Evolutionary conservation across 73 alveolate genomes (phyloP).

Genomic region (Tetrahymena borealis): DNA sequence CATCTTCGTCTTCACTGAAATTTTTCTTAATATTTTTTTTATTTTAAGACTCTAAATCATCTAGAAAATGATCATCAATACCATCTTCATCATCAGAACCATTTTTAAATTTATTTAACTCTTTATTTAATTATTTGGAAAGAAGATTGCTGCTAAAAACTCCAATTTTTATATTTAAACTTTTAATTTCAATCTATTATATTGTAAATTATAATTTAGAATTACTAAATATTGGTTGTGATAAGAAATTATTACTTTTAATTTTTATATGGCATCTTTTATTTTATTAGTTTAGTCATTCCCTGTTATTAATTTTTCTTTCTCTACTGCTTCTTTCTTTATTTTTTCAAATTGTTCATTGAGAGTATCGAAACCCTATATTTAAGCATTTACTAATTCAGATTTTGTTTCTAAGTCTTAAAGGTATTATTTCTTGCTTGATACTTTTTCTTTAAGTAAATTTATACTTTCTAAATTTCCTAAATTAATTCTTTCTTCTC

Average conservation of each 20-base stretch:
- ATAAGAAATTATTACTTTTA: background rate
- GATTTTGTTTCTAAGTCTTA: background rate
- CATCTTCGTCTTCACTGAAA: background rate
- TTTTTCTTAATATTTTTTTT: background rate
- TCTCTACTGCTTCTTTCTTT: background rate
- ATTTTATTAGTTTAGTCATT: background rate
- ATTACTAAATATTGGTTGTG: background rate
- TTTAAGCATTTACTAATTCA: background rate
- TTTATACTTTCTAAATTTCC: background rate
- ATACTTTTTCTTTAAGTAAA: background rate
- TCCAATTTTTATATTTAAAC: background rate
- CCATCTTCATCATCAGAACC: background rate
- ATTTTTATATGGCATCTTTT: background rate
- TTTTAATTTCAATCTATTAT: background rate
- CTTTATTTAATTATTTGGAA: background rate
- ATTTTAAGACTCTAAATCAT: background rate
- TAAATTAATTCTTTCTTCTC: background rate
- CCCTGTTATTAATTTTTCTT: background rate
- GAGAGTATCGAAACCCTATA: background rate
- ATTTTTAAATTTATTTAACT: background rate
- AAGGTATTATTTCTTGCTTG: background rate
- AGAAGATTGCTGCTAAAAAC: background rate
- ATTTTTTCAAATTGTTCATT: background rate
- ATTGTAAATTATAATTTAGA: background rate
- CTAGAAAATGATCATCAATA: background rate